A percentile compares a stretch with the other conserved stretches of the same genome.
phyloP scores from a whole-genome alignment of 2,329 filamentous ascomycete genomes.

The Escovopsis sp. region DNA sequence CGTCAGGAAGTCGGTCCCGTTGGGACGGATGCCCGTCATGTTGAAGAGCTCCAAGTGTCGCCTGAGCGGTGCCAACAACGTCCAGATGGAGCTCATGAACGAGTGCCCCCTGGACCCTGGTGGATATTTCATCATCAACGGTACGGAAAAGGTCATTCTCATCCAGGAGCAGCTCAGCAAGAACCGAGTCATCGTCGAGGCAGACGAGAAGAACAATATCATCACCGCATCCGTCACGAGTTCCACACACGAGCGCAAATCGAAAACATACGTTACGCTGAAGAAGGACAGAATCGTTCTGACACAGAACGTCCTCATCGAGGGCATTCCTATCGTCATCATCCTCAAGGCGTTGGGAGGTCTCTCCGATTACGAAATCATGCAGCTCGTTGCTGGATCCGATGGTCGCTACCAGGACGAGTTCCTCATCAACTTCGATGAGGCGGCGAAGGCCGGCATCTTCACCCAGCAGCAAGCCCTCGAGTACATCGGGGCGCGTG shows the following conservation, averaged over 20 bases:
- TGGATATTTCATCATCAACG: constrained; percentile 94
- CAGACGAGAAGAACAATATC: constrained; percentile 78
- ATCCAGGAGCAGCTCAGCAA: constrained; percentile 98
- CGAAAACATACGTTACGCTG: constrained; percentile 86
- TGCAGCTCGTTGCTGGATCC: constrained; percentile 76
- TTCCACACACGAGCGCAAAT: constrained; percentile 94
- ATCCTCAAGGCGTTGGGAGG: constrained; percentile 87
- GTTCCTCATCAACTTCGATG: constrained; percentile 90
- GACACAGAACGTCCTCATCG: constrained; percentile 82
- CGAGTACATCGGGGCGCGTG: constrained; percentile 74
- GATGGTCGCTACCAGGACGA: constrained; percentile 86
- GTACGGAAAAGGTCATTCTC: constrained; percentile 95
- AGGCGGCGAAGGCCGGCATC: constrained; percentile 68
- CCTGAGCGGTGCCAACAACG: constrained; percentile 66
- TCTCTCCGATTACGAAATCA: constrained; percentile 86
- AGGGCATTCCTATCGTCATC: constrained; percentile 90
- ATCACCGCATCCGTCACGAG: constrained; percentile 94
- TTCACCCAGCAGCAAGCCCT: constrained; percentile 91
- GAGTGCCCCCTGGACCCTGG: constrained; percentile 94
- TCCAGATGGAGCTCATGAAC: constrained; percentile 80
- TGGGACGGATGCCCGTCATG: constrained; percentile 93
- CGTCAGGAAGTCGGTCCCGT: constrained; percentile 58
- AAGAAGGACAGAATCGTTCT: constrained; percentile 88
- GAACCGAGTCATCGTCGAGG: constrained; percentile 95
- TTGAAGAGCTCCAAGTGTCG: constrained; percentile 89